Evolutionary conservation across 1,284 basidiomycete genomes (phyloP).

Genomic region (Omphalotus olearius): DNA sequence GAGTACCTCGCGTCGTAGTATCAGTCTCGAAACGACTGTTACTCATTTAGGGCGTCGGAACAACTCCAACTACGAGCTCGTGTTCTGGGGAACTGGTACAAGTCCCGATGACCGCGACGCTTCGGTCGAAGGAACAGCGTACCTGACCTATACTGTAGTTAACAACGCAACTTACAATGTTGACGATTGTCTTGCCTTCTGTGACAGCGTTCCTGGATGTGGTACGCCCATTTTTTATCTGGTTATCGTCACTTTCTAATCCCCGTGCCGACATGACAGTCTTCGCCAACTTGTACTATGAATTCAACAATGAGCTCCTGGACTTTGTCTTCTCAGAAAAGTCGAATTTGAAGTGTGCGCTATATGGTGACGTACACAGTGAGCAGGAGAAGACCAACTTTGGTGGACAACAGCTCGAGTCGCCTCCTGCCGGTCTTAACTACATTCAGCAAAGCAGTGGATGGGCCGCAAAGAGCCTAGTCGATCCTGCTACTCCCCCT

Average conservation of each 20-base stretch:
- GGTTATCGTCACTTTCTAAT: background rate
- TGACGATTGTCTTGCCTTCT: slow-evolving; percentile 32
- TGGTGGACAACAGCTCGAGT: slow-evolving; percentile 28
- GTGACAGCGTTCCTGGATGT: slow-evolving; percentile 28
- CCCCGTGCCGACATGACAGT: slow-evolving; percentile 27
- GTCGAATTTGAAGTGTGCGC: slow-evolving; percentile 40
- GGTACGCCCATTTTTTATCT: slow-evolving; percentile 22
- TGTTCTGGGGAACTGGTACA: slow-evolving; percentile 33
- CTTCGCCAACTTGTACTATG: slow-evolving; percentile 42
- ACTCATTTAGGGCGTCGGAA: slow-evolving; percentile 17
- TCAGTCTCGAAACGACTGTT: background rate
- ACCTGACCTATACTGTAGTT: slow-evolving; percentile 35
- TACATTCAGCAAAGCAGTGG: slow-evolving; percentile 37
- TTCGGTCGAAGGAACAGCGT: slow-evolving; percentile 38
- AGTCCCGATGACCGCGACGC: slow-evolving; percentile 31
- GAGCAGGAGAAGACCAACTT: slow-evolving; percentile 31
- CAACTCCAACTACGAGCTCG: slow-evolving; percentile 26
- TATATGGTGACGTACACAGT: slow-evolving; percentile 32
- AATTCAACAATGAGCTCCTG: slow-evolving; percentile 36
- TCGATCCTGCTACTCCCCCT: slow-evolving; percentile 28
- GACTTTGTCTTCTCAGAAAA: slow-evolving; percentile 30
- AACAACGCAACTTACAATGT: slow-evolving; percentile 34
- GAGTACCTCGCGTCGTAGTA: slow-evolving; percentile 4
- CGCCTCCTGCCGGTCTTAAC: slow-evolving; percentile 27
- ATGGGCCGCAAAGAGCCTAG: slow-evolving; percentile 29